Conservation (phyloP, 768 basidiomycete species). For the Pholiota microspora region DNA sequence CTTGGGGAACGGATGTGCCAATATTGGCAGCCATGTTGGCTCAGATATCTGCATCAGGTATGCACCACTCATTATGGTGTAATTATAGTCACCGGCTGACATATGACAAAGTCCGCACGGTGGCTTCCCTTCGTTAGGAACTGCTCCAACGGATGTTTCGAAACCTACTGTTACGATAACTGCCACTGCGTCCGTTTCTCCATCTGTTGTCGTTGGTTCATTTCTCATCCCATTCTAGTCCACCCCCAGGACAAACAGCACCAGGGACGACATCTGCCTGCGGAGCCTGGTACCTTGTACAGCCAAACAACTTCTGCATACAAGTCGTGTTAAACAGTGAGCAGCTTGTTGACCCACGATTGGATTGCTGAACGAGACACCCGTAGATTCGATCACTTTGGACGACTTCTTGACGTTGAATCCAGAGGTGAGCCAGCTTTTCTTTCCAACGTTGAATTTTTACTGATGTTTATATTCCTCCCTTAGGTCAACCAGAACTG, state of each 20-base stretch:
- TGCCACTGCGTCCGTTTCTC: constrained; percentile 3
- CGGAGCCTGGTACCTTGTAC: constrained; percentile 20
- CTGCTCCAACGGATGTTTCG: background rate
- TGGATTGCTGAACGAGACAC: background rate
- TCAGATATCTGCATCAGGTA: constrained; percentile 1
- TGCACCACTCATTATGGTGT: background rate
- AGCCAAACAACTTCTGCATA: constrained; percentile 18
- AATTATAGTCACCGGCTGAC: no score
- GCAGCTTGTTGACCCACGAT: background rate
- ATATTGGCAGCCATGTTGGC: background rate
- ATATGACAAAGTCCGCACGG: constrained; percentile 14
- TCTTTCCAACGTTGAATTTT: background rate
- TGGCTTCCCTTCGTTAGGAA: constrained; percentile 11
- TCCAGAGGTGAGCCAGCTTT: constrained; percentile 8
- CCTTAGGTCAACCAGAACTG: constrained; percentile 22
- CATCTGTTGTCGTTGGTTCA: background rate
- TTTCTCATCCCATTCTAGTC: background rate
- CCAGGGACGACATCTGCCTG: constrained; percentile 22
- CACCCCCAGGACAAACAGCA: constrained; percentile 20
- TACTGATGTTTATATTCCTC: background rate
- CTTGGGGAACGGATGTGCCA: background rate
- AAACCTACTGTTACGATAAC: constrained; percentile 18
- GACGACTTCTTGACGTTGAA: constrained; percentile 22
- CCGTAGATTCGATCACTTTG: constrained; percentile 16
- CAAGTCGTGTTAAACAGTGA: constrained; percentile 2